Conservation (phyloP, 2,329 filamentous ascomycete genomes). For the Phyllosticta ampelicida region DNA sequence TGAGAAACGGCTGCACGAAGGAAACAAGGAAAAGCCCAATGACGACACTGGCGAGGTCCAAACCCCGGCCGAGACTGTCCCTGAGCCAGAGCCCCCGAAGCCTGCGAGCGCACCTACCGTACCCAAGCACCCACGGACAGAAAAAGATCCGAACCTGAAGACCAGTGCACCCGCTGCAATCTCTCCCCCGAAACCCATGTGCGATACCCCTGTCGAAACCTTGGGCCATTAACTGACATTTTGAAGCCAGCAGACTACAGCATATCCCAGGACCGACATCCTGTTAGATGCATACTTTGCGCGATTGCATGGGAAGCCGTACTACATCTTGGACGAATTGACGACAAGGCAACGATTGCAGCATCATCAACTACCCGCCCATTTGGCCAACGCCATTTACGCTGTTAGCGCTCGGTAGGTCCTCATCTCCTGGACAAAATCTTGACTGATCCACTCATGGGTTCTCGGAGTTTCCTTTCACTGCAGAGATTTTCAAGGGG, state of each 20-base stretch:
- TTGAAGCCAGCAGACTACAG: conserved; percentile 16
- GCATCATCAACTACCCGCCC: conserved; percentile 49
- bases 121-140: background rate
- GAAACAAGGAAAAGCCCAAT: conserved; percentile 33
- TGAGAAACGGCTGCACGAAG: conserved; percentile 62
- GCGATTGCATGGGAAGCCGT: conserved; percentile 71
- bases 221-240: background rate
- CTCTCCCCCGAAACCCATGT: conserved; percentile 7
- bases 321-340: conserved; percentile 69
- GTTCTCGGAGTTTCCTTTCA: background rate
- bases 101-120: background rate
- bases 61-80: conserved; percentile 3
- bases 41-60: background rate
- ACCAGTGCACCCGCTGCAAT: conserved; percentile 1
- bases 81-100: conserved; percentile 4
- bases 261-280: conserved; percentile 37
- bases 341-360: conserved; percentile 62
- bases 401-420: conserved; percentile 36
- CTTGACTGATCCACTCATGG: background rate
- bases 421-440: background rate
- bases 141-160: background rate
- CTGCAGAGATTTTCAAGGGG: background rate
- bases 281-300: conserved; percentile 71
- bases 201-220: background rate
- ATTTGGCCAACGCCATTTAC: conserved; percentile 43